phyloP scores from a whole-genome alignment of 2,329 filamentous ascomycete species.

The Fusarium foetens region DNA sequence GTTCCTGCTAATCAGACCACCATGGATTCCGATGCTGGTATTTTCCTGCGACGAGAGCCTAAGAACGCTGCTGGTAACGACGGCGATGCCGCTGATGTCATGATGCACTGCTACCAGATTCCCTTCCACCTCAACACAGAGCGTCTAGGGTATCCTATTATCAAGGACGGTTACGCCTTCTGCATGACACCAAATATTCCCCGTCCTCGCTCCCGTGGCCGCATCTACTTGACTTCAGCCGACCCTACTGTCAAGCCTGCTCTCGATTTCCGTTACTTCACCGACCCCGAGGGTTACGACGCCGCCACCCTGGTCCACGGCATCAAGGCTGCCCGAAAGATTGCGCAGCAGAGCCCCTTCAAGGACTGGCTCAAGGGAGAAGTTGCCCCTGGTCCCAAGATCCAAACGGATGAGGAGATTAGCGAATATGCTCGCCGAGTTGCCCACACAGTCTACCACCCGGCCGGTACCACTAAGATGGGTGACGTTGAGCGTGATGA shows the following conservation, averaged over 20 bases:
- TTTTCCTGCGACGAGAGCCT: conserved; percentile 84
- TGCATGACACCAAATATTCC: conserved; percentile 95
- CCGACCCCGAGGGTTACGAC: conserved; percentile 85
- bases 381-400: conserved; percentile 77
- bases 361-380: conserved; percentile 85
- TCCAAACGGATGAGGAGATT: conserved; percentile 82
- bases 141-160: conserved; percentile 75
- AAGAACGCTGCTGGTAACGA: conserved; percentile 74
- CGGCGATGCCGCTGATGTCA: conserved; percentile 82
- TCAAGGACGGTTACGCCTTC: conserved; percentile 80
- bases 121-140: conserved; percentile 89
- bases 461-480: conserved; percentile 91
- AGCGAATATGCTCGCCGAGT: conserved; percentile 83
- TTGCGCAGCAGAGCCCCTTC: conserved; percentile 81
- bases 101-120: conserved; percentile 98
- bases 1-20: conserved; percentile 83
- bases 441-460: conserved; percentile 91
- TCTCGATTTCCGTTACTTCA: conserved; percentile 91
- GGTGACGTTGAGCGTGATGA: conserved; percentile 75
- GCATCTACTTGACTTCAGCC: conserved; percentile 78
- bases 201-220: conserved; percentile 80
- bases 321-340: conserved; percentile 79
- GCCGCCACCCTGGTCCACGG: conserved; percentile 83
- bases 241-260: conserved; percentile 83
- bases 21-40: conserved; percentile 90